Evolutionary conservation across 768 basidiomycete genomes (phyloP), one percentile per base, ranked within the genome.

Genomic region (Termitomyces sp.): DNA sequence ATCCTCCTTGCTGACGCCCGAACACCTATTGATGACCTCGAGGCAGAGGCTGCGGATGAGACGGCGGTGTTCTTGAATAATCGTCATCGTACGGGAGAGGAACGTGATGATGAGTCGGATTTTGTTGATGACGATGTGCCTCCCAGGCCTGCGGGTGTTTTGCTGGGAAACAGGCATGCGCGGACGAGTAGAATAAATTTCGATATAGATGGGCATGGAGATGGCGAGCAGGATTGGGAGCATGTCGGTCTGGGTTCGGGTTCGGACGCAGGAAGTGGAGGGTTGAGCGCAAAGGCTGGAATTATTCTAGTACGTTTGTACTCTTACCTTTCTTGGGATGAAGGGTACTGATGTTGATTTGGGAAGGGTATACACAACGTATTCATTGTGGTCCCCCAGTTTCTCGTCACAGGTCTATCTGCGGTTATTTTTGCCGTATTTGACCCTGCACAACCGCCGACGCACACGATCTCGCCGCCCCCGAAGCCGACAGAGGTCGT

Each of bases 321-420:
- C 8, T 35, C 53, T 46, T 42, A 12, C 56, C 33, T 12, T 42
- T 55, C 28, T 32, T 35, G 24, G 2, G 40, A 42, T n/a, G 35
- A 40, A 55, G 53, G 10, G 26, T 56, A 44, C 26, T 55, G 42
- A 49, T 16, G 13, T 28, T 28, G 32, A 26, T 24, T 1, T 38
- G 16, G 40, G 20, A 44, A 94, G 92, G 94, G 96, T 42, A 96
- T 98, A 53, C 94, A 98, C 72, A 98, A 97, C 66, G 82, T 97
- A 58, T 96, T 90, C 71, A 77, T 98, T 60, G 96, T 98, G 58
- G 74, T 97, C 7, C 96, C 96, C 0, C 96, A 98, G 66, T 95
- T 98, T 72, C 78, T 98, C 42, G 88, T 95, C 33, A 95, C 92
- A 0, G 93, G 86, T 24, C 70, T 98, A 5, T 86, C 93, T 0